Evolutionary conservation across 148 eudicot species (phyloP).

Genomic region (Selenicereus undatus): DNA sequence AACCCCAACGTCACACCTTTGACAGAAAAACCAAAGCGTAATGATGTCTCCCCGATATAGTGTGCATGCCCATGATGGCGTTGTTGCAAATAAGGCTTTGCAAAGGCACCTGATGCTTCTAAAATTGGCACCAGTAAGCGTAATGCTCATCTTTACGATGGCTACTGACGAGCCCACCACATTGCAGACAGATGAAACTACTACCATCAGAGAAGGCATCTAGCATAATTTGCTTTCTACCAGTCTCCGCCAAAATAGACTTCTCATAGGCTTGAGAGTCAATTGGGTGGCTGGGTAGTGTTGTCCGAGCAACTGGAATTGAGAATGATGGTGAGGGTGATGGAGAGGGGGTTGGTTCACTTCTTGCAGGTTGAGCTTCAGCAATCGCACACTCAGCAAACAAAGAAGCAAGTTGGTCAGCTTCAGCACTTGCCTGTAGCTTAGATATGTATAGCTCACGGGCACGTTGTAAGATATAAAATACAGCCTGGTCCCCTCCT

Average conservation of each 20-base stretch:
- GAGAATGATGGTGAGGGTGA: slow-evolving; percentile 2
- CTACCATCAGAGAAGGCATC: slow-evolving; percentile 94
- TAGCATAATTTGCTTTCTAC: slow-evolving; percentile 70
- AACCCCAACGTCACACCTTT: neutral
- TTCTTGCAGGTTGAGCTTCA: slow-evolving; percentile 60
- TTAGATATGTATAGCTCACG: slow-evolving; percentile 64
- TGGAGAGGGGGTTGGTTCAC: slow-evolving; percentile 20
- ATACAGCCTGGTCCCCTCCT: slow-evolving; percentile 84
- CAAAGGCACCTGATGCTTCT: slow-evolving; percentile 11
- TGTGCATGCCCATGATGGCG: neutral
- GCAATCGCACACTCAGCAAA: slow-evolving; percentile 97
- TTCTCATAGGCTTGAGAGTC: slow-evolving; percentile 46
- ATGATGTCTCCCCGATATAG: neutral
- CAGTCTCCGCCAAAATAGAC: slow-evolving; percentile 81
- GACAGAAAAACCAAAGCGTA: neutral
- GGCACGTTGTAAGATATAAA: slow-evolving; percentile 66
- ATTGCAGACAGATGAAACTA: slow-evolving; percentile 84
- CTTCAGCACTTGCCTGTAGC: slow-evolving; percentile 57
- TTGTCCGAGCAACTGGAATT: slow-evolving; percentile 5
- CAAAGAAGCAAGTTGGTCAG: slow-evolving; percentile 84
- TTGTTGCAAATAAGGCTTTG: neutral
- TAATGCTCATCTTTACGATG: slow-evolving; percentile 82
- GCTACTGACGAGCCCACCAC: slow-evolving; percentile 89
- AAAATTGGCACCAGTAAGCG: slow-evolving; percentile 73
- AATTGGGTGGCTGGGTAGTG: slow-evolving; percentile 1